Percentiles rank a stretch among this genome's conserved stretches.
Conservation (phyloP, 805 yeast species). For the Sugiyamaella marilandica region DNA sequence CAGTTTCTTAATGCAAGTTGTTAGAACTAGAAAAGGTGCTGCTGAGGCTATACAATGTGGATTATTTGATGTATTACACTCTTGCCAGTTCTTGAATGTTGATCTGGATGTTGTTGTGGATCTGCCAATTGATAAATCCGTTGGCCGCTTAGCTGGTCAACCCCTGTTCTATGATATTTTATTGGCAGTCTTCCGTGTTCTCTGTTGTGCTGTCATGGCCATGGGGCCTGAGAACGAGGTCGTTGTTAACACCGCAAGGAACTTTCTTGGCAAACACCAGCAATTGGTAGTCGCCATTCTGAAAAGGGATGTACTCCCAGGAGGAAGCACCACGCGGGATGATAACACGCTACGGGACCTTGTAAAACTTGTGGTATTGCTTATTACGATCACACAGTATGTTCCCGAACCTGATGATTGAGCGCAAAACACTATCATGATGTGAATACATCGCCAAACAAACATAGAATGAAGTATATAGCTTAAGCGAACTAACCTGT, state of each 20-base stretch:
- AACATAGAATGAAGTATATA: no score
- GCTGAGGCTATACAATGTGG: constrained; percentile 69
- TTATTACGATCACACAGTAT: constrained; percentile 45
- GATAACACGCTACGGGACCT: constrained; percentile 42
- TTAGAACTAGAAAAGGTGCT: constrained; percentile 75
- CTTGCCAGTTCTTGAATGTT: constrained; percentile 51
- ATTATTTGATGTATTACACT: constrained; percentile 56
- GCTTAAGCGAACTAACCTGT: no score
- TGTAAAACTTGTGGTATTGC: constrained; percentile 50
- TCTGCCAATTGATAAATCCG: constrained; percentile 42
- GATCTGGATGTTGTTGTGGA: constrained; percentile 80
- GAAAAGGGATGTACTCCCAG: constrained; percentile 44
- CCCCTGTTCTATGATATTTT: constrained; percentile 55
- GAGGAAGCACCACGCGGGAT: constrained; percentile 19
- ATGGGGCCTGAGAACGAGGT: constrained; percentile 71
- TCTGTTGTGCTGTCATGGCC: constrained; percentile 61
- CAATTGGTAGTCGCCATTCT: constrained; percentile 56
- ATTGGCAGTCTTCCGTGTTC: constrained; percentile 68
- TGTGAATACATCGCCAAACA: no score
- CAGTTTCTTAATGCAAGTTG: constrained; percentile 65
- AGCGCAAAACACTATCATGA: no score
- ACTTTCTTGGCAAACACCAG: constrained; percentile 48
- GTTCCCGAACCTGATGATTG: neutral
- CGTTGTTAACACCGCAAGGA: constrained; percentile 49
- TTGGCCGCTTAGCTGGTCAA: constrained; percentile 49